These are phyloP conservation scores for Malassezia arunalokei DNA, from an alignment of 1,284 basidiomycete genomes.

Conservation along the genomic window DNA sequence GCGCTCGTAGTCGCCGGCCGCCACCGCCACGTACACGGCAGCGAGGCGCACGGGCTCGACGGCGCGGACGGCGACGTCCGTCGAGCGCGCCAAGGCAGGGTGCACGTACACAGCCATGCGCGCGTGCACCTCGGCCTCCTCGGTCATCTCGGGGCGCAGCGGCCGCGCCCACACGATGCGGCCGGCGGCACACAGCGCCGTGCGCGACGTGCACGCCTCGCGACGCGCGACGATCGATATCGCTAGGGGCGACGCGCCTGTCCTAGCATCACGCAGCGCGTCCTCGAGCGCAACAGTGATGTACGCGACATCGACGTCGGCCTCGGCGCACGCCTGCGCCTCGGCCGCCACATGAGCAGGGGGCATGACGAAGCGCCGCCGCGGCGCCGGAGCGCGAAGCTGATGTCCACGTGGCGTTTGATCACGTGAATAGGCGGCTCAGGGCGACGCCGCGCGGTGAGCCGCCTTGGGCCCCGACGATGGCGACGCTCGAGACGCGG, in stretches of 20 bases:
- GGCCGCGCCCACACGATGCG: constrained; percentile 7
- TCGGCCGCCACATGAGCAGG: too few species aligned
- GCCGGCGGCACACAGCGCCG: constrained; percentile 4
- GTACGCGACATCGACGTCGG: constrained; percentile 7
- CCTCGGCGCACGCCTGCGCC: not conserved
- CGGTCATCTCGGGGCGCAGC: constrained; percentile 9
- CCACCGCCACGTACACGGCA: constrained; percentile 24
- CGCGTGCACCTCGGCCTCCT: not conserved
- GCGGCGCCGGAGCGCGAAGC: not conserved
- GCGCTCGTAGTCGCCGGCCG: constrained; percentile 17
- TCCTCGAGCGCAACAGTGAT: constrained; percentile 7
- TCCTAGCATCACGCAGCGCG: constrained; percentile 1
- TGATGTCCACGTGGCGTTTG: too few species aligned
- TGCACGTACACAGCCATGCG: not conserved
- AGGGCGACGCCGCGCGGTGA: too few species aligned
- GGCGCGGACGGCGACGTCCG: constrained; percentile 5
- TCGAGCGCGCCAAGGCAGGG: constrained; percentile 1
- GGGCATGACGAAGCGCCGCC: not conserved
- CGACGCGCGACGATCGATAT: not conserved
- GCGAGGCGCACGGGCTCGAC: constrained; percentile 19
- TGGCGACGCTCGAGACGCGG: constrained; percentile 5
- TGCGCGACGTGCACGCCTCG: not conserved
- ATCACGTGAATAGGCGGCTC: not conserved
- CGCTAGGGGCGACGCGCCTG: constrained; percentile 1
- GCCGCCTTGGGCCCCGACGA: not conserved